A percentile compares a stretch with the other conserved stretches of the same genome.
These are phyloP conservation scores for Grosmannia serpens DNA, from an alignment of 2,329 filamentous ascomycete genomes.

Conservation along the genomic window DNA sequence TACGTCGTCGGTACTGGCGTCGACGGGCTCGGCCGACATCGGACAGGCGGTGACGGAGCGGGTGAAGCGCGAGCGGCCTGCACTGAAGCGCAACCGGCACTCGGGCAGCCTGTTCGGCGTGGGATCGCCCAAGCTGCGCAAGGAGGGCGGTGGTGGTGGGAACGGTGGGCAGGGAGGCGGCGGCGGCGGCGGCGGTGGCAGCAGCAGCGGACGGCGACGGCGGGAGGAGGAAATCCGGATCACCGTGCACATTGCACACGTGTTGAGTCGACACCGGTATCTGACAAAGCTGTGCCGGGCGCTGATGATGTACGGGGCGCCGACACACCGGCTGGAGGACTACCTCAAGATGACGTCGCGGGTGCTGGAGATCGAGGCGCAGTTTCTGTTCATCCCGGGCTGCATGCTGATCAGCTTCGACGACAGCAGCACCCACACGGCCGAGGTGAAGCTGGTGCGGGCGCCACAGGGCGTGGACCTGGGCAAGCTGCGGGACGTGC, in stretches of 20 bases:
- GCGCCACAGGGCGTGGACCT: constrained; percentile 59
- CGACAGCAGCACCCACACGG: constrained; percentile 59
- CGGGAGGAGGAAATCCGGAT: constrained; percentile 28
- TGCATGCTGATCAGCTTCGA: constrained; percentile 95
- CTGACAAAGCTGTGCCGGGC: constrained; percentile 74
- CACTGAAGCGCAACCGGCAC: constrained; percentile 11
- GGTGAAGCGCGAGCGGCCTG: constrained; percentile 24
- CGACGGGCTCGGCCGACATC: constrained; percentile 30
- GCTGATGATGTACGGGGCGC: constrained; percentile 82
- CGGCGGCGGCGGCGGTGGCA: constrained; percentile 16
- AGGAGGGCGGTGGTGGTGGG: constrained; percentile 14
- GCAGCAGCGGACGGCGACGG: constrained; percentile 9
- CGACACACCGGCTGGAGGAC: constrained; percentile 82
- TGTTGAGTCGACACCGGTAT: constrained; percentile 70
- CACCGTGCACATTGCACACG: constrained; percentile 51
- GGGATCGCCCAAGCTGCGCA: neutral
- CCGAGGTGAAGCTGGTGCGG: constrained; percentile 67
- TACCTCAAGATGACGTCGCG: constrained; percentile 84
- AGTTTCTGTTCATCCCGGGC: constrained; percentile 81
- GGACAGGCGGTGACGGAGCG: constrained; percentile 33
- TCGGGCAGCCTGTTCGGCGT: constrained; percentile 9
- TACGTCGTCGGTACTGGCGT: constrained; percentile 40
- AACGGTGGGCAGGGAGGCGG: constrained; percentile 13
- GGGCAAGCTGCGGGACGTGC: constrained; percentile 61
- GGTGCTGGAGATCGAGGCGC: constrained; percentile 79